These are phyloP conservation scores for Juglanconis juglandina DNA, from an alignment of 2,329 filamentous ascomycete species.

Conservation along the genomic window DNA sequence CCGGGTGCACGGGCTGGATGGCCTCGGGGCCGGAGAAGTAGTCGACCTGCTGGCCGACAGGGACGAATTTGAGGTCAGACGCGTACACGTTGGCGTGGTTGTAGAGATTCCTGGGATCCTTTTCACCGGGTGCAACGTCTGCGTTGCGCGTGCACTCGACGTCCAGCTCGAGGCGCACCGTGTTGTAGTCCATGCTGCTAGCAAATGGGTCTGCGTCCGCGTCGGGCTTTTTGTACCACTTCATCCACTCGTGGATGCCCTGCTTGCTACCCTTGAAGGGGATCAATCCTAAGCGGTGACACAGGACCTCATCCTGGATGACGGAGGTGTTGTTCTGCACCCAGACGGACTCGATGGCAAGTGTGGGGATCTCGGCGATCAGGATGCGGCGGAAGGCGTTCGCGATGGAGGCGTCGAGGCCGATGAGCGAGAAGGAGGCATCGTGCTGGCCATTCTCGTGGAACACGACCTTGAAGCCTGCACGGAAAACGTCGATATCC, in stretches of 20 bases:
- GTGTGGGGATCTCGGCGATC: constrained; percentile 87
- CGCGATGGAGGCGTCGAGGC: constrained; percentile 86
- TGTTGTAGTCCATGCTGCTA: constrained; percentile 76
- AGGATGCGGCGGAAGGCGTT: constrained; percentile 97
- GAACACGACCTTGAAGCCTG: constrained; percentile 60
- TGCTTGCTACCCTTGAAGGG: constrained; percentile 78
- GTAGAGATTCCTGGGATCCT: constrained; percentile 81
- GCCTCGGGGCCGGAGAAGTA: constrained; percentile 66
- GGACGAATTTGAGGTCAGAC: constrained; percentile 70
- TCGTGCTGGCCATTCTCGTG: constrained; percentile 78
- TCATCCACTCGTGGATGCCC: constrained; percentile 73
- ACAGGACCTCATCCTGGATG: constrained; percentile 94
- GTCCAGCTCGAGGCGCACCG: constrained; percentile 72
- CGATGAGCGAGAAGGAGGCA: constrained; percentile 84
- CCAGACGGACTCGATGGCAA: constrained; percentile 92
- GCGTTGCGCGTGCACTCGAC: constrained; percentile 77
- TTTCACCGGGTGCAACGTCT: constrained; percentile 67
- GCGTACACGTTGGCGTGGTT: constrained; percentile 81
- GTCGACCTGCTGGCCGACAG: constrained; percentile 68
- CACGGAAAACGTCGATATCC: constrained; percentile 43
- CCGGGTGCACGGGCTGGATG: constrained; percentile 78
- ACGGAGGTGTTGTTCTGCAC: constrained; percentile 96
- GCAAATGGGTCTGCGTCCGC: constrained; percentile 60
- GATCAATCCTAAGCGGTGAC: constrained; percentile 84
- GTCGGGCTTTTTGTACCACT: constrained; percentile 72